A percentile compares a stretch with the other conserved stretches of the same genome.
Evolutionary conservation across 2,329 filamentous ascomycete species (phyloP).

Genomic region (Torrubiella hemipterigena): DNA sequence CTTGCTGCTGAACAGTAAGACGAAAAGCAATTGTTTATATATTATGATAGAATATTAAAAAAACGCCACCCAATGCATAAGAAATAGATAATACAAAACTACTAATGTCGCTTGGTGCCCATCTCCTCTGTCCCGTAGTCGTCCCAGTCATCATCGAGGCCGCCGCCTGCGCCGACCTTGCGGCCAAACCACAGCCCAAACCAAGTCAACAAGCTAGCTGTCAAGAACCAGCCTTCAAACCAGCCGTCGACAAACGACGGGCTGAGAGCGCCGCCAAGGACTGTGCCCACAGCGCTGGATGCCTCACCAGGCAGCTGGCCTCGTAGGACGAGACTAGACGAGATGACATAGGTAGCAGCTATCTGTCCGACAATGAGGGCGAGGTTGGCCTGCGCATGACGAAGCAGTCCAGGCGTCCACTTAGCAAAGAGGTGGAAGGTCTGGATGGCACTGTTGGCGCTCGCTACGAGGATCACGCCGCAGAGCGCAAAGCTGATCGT

Average conservation of each 20-base stretch:
- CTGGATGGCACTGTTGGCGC: slow-evolving; percentile 73
- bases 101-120: slow-evolving; percentile 51
- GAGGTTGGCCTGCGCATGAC: slow-evolving; percentile 65
- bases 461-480: slow-evolving; percentile 70
- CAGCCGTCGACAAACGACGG: slow-evolving; percentile 53
- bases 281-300: slow-evolving; percentile 64
- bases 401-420: slow-evolving; percentile 59
- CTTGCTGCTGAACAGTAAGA: too few relatives aligned
- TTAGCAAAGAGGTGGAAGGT: slow-evolving; percentile 73
- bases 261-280: slow-evolving; percentile 62
- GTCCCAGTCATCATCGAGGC: slow-evolving; percentile 51
- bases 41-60: slow-evolving; percentile 7
- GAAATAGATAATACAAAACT: slow-evolving; percentile 1
- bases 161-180: slow-evolving; percentile 41
- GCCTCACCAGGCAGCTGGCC: slow-evolving; percentile 70
- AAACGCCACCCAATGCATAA: slow-evolving; percentile 3
- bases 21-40: not conserved
- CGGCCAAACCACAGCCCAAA: slow-evolving; percentile 63
- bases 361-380: slow-evolving; percentile 72
- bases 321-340: slow-evolving; percentile 61
- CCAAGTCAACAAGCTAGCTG: slow-evolving; percentile 53
- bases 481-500: slow-evolving; percentile 77
- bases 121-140: slow-evolving; percentile 55
- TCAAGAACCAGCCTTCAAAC: slow-evolving; percentile 81
- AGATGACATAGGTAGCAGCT: slow-evolving; percentile 75